Percentiles rank a stretch among this genome's conserved stretches.
These are phyloP conservation scores for Oidiodendron maius DNA, from an alignment of 495 filamentous ascomycete genomes.

Conservation along the genomic window DNA sequence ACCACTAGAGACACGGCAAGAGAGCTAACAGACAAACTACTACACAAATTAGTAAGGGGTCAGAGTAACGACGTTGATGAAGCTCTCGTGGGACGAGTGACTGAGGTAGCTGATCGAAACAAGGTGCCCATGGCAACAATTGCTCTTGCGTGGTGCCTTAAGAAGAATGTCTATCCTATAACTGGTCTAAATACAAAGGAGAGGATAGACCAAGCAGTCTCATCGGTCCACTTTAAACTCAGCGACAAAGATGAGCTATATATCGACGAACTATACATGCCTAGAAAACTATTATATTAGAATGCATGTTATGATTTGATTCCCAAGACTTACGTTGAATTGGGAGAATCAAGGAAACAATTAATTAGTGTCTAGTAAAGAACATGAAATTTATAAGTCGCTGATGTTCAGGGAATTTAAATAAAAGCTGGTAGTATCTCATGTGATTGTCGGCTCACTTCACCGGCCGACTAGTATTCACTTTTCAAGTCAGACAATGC, in stretches of 20 bases:
- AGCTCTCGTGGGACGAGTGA: conserved; percentile 53
- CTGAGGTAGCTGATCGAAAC: conserved; percentile 61
- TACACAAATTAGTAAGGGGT: conserved; percentile 37
- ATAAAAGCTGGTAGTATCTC: no score
- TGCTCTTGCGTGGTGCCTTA: conserved; percentile 61
- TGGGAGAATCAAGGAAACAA: no score
- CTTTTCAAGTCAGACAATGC: no score
- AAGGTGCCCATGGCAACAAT: conserved; percentile 57
- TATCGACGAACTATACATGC: conserved; percentile 55
- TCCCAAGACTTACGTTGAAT: no score
- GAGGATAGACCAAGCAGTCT: conserved; percentile 53
- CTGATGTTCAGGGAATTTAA: no score
- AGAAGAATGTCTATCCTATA: conserved; percentile 17
- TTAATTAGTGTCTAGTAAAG: no score
- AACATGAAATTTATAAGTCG: no score
- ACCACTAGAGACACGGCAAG: conserved; percentile 7
- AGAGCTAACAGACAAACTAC: conserved; percentile 39
- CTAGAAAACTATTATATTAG: conserved; percentile 40
- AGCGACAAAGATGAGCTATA: conserved; percentile 51
- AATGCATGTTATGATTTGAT: no score
- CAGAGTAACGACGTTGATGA: conserved; percentile 35
- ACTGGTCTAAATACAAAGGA: conserved; percentile 40
- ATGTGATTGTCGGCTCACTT: no score
- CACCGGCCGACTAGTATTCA: no score
- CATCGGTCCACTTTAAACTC: conserved; percentile 37